A percentile compares a stretch with the other conserved stretches of the same genome.
phyloP scores from a whole-genome alignment of 202 grass and related monocot species.

The Saccharum hybrid region DNA sequence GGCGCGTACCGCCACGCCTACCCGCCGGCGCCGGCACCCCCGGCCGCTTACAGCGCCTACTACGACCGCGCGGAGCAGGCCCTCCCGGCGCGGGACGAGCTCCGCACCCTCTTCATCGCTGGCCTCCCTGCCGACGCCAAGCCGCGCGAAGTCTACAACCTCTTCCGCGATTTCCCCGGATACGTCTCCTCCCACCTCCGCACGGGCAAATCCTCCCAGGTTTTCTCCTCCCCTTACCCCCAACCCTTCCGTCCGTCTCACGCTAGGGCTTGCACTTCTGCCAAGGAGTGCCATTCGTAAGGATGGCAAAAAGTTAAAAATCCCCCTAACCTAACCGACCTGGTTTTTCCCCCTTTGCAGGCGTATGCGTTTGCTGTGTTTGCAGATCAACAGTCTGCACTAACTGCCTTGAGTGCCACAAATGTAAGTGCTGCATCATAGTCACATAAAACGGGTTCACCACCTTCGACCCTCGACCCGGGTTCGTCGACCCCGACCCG shows the following conservation, averaged over 20 bases:
- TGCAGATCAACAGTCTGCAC: constrained; percentile 76
- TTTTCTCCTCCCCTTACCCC: neutral
- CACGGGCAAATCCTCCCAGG: constrained; percentile 72
- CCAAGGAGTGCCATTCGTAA: neutral
- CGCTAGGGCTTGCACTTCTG: constrained; percentile 31
- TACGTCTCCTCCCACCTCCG: constrained; percentile 78
- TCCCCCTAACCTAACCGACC: constrained; percentile 14
- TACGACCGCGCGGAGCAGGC: constrained; percentile 51
- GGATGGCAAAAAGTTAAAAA: too few relatives aligned
- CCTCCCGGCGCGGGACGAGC: constrained; percentile 56
- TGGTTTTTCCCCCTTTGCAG: constrained; percentile 43
- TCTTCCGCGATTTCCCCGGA: constrained; percentile 92
- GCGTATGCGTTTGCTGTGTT: constrained; percentile 91
- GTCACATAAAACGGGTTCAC: too few relatives aligned
- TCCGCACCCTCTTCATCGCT: constrained; percentile 79
- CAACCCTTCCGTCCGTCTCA: too few relatives aligned
- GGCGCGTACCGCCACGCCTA: constrained; percentile 51
- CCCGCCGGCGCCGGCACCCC: constrained; percentile 23
- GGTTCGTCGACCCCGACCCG: too few relatives aligned
- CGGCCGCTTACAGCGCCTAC: constrained; percentile 43
- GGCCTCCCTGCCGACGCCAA: constrained; percentile 68
- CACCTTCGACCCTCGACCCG: too few relatives aligned
- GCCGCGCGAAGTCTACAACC: constrained; percentile 83
- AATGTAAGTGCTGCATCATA: constrained; percentile 71
- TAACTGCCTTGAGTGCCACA: constrained; percentile 71